Evolutionary conservation across 805 yeast species (phyloP), one percentile per base, ranked within the genome.

Genomic region (Wickerhamiella azymoides): DNA sequence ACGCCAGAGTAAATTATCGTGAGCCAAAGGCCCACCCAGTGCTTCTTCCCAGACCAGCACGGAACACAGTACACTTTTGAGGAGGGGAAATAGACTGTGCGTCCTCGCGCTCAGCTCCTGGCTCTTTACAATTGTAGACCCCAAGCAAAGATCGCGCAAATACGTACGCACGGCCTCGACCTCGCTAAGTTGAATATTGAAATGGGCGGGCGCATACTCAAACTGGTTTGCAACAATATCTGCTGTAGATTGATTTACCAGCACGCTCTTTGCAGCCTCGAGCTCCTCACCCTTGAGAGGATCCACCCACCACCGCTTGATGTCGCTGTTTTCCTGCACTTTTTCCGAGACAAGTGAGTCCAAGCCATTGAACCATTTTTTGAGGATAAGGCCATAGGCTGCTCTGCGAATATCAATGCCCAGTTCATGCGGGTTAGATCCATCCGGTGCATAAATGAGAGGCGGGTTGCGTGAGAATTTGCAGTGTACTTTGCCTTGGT

Each of bases 11-110:
- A 41, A 7, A 16, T 41, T 33, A n/a, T 33, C 28, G 18, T 41
- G 21, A 9, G 25, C 32, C 13, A 41, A n/a, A 11, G 17, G 32
- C 10, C 44, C 44, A 10, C 44, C 44, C 3, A 41, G 39, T 2
- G 24, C 44, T n/a, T 41, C 44, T 33, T 41, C 44, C 44, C 44
- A 41, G 2, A 33, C 16, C 25, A 41, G 24, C 4, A 41, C 8
- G 14, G 44, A 4, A 18, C 38, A 21, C 10, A 41, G 33, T 14
- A 41, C 7, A 10, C 38, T 27, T 17, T 41, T 41, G 10, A 41
- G 44, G 9, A 41, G 27, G 7, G 36, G 30, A 24, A 41, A 41
- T 19, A 41, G 14, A 4, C 25, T 16, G 10, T 41, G 32, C 16
- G n/a, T 30, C 10, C 24, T 16, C 13, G 8, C n/a, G 4, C 7